Base-by-base conservation (phyloP, 2,329 filamentous ascomycete species). In the Claviceps sp. region DNA sequence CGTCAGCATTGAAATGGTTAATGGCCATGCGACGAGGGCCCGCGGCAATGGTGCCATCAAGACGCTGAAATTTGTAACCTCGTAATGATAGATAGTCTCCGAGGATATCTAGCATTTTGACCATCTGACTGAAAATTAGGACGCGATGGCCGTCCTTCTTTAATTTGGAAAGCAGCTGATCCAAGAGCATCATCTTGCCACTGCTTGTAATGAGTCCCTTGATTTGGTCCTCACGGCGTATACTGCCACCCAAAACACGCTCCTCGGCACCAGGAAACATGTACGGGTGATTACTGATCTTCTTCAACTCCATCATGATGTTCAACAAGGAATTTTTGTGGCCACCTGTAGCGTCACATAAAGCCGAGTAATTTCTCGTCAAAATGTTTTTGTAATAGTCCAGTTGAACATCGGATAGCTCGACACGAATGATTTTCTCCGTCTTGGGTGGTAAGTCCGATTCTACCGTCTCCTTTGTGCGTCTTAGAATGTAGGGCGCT, bases 241-340 rank as follows among this genome's bases (percentile, higher is more conserved):
- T 78, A 61, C 85, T 89, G 14, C 87, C 89, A 54, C 81, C 84
- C 49, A 97, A 70, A 13, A 97, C 87, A 59, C 86, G 87, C 53
- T 95, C 87, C 65, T 98, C 93, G 2, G 89, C 91, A 56, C 89
- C 90, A 2, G 87, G 85, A 60, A 98, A 97, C 84, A 98, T 94
- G 71, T 96, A 95, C 1, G 93, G 91, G 64, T 98, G 93, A 62
- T 98, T 98, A 71, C 91, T 97, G 65, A 93, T 89, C 69, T 98
- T 98, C 74, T 98, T 98, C 62, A 98, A 70, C 67, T 98, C 93
- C 93, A 98, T 98, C 81, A 98, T 96, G 65, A 98, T 93, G 68
- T 98, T 98, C 57, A 98, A 73, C 14, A 98, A 72, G 0, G 91
- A 97, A 59, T 95, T 91, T 68, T 95, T 97, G 66, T 94, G 88